Evolutionary conservation across 1,284 basidiomycete genomes (phyloP).

Genomic region (Rhodotorula sp.): DNA sequence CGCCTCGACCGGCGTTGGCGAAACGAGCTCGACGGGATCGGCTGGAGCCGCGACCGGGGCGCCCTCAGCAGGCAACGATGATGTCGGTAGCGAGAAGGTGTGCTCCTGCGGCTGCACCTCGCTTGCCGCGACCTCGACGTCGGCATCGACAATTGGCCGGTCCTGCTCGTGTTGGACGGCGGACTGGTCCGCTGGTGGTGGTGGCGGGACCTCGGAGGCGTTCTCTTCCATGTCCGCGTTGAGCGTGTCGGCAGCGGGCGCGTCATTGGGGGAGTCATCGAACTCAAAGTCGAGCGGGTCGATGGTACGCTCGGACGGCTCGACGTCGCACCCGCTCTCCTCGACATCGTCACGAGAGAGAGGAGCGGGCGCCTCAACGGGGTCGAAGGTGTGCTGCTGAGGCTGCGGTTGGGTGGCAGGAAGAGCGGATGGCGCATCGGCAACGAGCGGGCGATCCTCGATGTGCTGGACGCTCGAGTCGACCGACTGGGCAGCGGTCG

Average conservation of each 20-base stretch:
- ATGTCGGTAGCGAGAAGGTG: background rate
- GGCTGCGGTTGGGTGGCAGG: background rate
- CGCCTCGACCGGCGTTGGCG: background rate
- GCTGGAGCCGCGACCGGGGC: background rate
- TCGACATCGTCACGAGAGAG: too few species aligned
- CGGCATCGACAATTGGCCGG: background rate
- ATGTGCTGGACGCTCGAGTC: background rate
- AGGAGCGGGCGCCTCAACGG: too few species aligned
- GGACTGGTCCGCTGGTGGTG: background rate
- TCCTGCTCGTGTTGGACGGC: background rate
- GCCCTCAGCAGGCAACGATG: background rate
- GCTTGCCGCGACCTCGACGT: background rate
- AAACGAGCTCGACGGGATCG: too few species aligned
- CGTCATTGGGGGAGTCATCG: background rate
- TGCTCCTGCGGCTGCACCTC: background rate
- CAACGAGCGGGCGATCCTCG: background rate
- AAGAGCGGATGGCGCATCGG: too few species aligned
- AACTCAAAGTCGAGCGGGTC: background rate
- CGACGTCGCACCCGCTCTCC: background rate
- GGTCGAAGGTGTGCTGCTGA: background rate
- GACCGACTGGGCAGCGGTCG: background rate
- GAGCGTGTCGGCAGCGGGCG: background rate
- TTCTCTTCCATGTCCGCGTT: too few species aligned
- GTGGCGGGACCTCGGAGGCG: background rate
- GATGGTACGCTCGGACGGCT: background rate